Percentiles rank a stretch among this genome's conserved stretches.
Conservation (phyloP, 2,329 filamentous ascomycete species). For the Fusarium mundagurra region DNA sequence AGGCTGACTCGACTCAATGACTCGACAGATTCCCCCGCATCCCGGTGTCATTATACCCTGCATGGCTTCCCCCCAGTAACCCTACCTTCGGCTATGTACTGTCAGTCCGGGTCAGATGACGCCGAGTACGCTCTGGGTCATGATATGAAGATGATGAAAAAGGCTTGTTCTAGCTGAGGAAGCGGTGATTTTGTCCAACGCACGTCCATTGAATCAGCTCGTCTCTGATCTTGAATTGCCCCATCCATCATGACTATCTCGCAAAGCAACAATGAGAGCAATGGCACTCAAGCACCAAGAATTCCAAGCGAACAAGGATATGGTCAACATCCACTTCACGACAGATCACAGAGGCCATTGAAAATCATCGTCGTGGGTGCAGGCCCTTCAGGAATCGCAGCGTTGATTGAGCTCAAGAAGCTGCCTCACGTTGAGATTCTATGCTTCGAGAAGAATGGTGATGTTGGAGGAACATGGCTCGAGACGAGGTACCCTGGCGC, state of each 20-base stretch:
- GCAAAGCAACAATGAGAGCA: background rate
- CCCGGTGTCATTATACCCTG: background rate
- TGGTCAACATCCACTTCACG: background rate
- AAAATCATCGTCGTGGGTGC: slow-evolving; percentile 9
- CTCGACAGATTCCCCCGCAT: background rate
- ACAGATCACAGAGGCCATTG: background rate
- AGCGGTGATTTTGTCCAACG: background rate
- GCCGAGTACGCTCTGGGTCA: background rate
- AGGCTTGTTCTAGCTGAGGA: background rate
- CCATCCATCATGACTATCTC: background rate
- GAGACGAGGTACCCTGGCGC: slow-evolving; percentile 14
- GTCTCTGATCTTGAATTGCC: too few relatives aligned
- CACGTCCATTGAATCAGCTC: background rate
- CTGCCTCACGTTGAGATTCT: background rate
- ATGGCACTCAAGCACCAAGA: too few relatives aligned
- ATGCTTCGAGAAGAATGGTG: slow-evolving; percentile 11
- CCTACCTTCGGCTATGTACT: background rate
- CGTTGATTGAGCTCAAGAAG: background rate
- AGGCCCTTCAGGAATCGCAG: slow-evolving; percentile 9
- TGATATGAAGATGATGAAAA: background rate
- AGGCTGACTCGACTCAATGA: slow-evolving; percentile 6
- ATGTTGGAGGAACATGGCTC: slow-evolving; percentile 16
- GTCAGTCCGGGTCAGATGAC: background rate
- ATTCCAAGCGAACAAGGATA: background rate
- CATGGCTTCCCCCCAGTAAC: background rate